Evolutionary conservation across 768 basidiomycete species (phyloP), one percentile per base, ranked within the genome.

Genomic region (Flagelloscypha sp.): DNA sequence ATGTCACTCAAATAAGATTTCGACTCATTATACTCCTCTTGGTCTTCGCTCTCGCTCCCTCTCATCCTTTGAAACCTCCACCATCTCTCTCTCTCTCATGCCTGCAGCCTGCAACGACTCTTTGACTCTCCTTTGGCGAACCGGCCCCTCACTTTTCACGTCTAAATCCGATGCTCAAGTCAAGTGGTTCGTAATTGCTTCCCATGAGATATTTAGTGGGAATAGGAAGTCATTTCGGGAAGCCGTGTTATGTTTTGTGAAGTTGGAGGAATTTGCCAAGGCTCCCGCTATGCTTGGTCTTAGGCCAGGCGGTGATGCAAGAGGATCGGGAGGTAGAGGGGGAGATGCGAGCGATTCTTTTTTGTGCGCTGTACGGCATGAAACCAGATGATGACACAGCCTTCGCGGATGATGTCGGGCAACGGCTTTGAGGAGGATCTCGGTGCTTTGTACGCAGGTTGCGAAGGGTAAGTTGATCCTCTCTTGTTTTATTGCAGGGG

Each of bases 211-310:
- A 15, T 88, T 89, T 58, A 65, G 61, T 42, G 53, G 54, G 29
- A 66, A 70, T 35, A 67, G 72, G 17, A 90, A 86, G 56, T 88
- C 84, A 58, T 68, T 76, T 50, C 77, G 88, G 41, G 90, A 92
- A 52, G 83, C 85, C 18, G 86, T 86, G 3, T 57, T 90, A 46
- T 88, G 84, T 61, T 76, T 84, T 56, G 76, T 90, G 23, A 79
- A 88, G 49, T 72, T 72, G 50, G 66, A 72, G 33, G 84, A 90
- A 49, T 86, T 78, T 52, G 72, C 76, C 5, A 68, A 60, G 48
- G 86, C 88, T 23, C 70, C 76, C 42, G 69, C 74, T 48, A 66
- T 79, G 55, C 74, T 88, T 54, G 69, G 77, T 42, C 76, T 72
- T 40, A 89, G 86, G 62, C 70, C 83, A n/a, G n/a, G n/a, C n/a